phyloP scores from a whole-genome alignment of 108 stramenopile species.

The Seminavis robusta region DNA sequence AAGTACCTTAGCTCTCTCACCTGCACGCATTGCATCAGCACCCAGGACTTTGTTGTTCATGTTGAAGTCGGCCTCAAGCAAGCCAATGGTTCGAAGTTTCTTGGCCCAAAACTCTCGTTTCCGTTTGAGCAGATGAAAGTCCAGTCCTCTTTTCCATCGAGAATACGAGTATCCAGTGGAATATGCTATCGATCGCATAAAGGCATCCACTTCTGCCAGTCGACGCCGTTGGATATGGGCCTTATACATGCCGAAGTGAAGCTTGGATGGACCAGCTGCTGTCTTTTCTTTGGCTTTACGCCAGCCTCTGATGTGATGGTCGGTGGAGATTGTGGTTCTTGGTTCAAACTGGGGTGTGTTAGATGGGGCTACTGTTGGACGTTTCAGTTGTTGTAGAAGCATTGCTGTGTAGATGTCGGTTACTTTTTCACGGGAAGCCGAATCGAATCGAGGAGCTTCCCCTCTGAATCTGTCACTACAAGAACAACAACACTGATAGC shows the following conservation, averaged over 20 bases:
- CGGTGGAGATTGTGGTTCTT: neutral
- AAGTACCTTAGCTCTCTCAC: too few relatives aligned
- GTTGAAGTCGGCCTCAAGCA: conserved; percentile 20
- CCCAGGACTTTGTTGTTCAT: conserved; percentile 12
- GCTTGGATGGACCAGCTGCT: neutral
- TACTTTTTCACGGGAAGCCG: too few relatives aligned
- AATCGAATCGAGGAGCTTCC: too few relatives aligned
- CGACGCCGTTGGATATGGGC: neutral
- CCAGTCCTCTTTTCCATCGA: conserved; percentile 2
- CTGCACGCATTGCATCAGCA: neutral
- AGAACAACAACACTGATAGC: too few relatives aligned
- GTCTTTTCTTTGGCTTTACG: neutral
- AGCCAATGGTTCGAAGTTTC: conserved; percentile 14
- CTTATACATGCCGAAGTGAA: neutral
- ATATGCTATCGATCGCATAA: neutral
- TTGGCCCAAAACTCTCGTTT: neutral
- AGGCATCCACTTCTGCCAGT: neutral
- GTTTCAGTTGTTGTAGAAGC: neutral
- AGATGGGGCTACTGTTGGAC: neutral
- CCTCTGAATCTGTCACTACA: too few relatives aligned
- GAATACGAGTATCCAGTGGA: too few relatives aligned
- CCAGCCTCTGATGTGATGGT: neutral
- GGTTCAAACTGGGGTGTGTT: neutral
- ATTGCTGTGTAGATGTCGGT: neutral
- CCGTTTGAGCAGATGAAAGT: conserved; percentile 1